Base-by-base conservation (phyloP, 1,284 basidiomycete genomes). In the Boletus sp. region DNA sequence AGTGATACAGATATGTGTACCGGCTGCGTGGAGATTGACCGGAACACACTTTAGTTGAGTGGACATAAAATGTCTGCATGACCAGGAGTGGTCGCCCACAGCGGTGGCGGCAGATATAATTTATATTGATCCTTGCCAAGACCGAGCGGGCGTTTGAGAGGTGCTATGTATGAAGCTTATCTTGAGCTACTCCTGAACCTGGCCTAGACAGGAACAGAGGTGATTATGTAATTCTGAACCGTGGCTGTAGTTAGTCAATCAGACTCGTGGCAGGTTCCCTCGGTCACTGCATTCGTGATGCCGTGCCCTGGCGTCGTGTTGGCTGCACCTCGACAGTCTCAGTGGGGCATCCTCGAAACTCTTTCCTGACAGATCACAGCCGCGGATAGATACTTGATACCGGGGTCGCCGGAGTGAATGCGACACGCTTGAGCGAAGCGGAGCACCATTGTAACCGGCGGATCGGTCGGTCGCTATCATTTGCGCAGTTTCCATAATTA, bases 401-500 rank as follows among this genome's bases (percentile, higher is more conserved):
- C 22, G 22, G 22, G 6, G 22, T 22, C 16, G 16, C n/a, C n/a
- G n/a, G 12, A 16, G 32, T 34, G 9, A 8, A 17, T 12, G 32
- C 16, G 16, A 34, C 32, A n/a, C 27, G 14, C 29, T n/a, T 30
- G 29, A 30, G 16, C 32, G n/a, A n/a, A 33, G 29, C 29, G 34
- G 34, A 36, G 19, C 35, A 38, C 12, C 16, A 49, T 12, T n/a
- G 12, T 22, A 16, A 7, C 37, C 22, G 17, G 30, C 41, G 41
- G 22, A 33, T 36, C 4, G 26, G 25, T 39, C 36, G 32, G 42
- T 25, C 20, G n/a, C 39, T 49, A 48, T 52, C 41, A 29, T 4
- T 10, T 33, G 16, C 32, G 22, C 32, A 7, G 33, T 44, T 60
- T 54, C 48, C 55, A 46, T 60, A 62, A 56, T 61, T 60, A 61